Base-by-base conservation (phyloP, 164 flowering plant genomes). In the Paratinospora sagittata region DNA sequence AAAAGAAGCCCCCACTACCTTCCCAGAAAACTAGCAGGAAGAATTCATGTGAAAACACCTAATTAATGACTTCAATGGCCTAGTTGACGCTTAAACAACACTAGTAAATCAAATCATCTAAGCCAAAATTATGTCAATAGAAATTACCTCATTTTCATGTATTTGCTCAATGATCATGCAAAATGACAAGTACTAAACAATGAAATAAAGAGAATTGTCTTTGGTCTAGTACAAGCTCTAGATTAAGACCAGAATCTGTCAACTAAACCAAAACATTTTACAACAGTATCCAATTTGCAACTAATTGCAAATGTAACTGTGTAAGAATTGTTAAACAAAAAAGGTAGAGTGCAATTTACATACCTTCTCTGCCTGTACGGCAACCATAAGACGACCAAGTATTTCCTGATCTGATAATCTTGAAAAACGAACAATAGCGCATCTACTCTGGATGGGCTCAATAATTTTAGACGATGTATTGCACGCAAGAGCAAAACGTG, bases 401-500 rank as follows among this genome's bases (percentile, higher is more conserved):
- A 95, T 92, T 85, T 95, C 94, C 85, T 91, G 85, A 76, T 92
- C 95, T 13, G 97, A 91, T 74, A 90, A 80, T 73, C 98, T 88
- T 67, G 96, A 80, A 84, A 88, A 95, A 43, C 97, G 90, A 67
- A 95, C 99, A 82, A 95, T 81, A 14, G 98, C 99, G 84, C 99
- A 95, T 85, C 99, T 81, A 82, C 99, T 95, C 81, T 95, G 99
- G 78, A 92, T 95, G 36, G 99, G 99, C 80, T 95, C 99, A 79
- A 92, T 95, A 68, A 95, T 85, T 77, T 95, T 92, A 5, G 98
- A 86, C 49, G 99, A 92, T 8, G 86, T 87, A 75, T 93, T 96
- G 79, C 99, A 96, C 1, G 99, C 99, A 75, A 96, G 96, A 63
- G 93, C 99, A 90, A 93, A 91, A 49, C 99, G 93, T 12, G 99